phyloP scores from a whole-genome alignment of 169 alveolate genomes.

The Cryptosporidium parvum region DNA sequence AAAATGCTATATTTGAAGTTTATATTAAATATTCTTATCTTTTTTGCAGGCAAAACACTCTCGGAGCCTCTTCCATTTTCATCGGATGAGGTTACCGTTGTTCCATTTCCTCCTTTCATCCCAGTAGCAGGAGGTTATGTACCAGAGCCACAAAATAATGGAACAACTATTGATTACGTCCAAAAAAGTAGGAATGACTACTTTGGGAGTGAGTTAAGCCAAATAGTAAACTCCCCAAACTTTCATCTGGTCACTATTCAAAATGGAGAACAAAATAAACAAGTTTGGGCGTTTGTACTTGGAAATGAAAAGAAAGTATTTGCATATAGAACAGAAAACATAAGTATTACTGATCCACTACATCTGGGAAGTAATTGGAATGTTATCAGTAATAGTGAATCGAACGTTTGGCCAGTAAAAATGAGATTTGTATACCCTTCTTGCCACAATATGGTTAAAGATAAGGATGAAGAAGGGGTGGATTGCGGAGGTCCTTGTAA shows the following conservation, averaged over 20 bases:
- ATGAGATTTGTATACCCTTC: slow-evolving; percentile 76
- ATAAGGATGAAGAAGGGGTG: slow-evolving; percentile 82
- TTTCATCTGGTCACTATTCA: slow-evolving; percentile 15
- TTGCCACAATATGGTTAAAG: slow-evolving; percentile 81
- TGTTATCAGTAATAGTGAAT: not conserved
- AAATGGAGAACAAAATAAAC: slow-evolving; percentile 18
- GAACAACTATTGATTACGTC: slow-evolving; percentile 39
- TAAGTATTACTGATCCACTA: slow-evolving; percentile 37
- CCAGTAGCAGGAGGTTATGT: slow-evolving; percentile 70
- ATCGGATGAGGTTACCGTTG: slow-evolving; percentile 57
- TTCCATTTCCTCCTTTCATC: slow-evolving; percentile 62
- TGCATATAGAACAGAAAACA: slow-evolving; percentile 53
- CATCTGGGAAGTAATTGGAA: slow-evolving; percentile 56
- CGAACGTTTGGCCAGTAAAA: slow-evolving; percentile 29
- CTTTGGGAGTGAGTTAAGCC: slow-evolving; percentile 32
- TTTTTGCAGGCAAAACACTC: not conserved
- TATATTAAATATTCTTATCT: not conserved
- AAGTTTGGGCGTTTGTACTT: slow-evolving; percentile 62
- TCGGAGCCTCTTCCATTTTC: slow-evolving; percentile 68
- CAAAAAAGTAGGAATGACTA: slow-evolving; percentile 62
- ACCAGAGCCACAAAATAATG: slow-evolving; percentile 2
- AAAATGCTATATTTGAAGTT: not conserved
- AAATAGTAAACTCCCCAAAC: slow-evolving; percentile 12
- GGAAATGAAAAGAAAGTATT: slow-evolving; percentile 53
- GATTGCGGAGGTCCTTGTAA: slow-evolving; percentile 85